Percentiles rank a stretch among this genome's conserved stretches.
phyloP scores from a whole-genome alignment of 2,329 filamentous ascomycete genomes.

The Chaetomiaceae sp. region DNA sequence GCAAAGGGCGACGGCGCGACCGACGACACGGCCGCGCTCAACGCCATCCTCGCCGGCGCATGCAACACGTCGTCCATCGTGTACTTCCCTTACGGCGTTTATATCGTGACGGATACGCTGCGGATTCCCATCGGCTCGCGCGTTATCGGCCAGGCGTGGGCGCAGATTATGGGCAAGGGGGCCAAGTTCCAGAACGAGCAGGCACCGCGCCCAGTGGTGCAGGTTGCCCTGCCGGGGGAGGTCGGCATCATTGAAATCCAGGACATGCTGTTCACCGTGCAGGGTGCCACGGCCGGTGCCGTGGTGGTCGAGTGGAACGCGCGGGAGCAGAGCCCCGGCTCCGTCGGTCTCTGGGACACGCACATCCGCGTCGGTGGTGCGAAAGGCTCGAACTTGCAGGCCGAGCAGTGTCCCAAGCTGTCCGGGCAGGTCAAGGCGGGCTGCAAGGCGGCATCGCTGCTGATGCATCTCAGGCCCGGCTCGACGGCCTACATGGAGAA shows the following conservation, averaged over 20 bases:
- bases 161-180: background rate
- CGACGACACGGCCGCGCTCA: background rate
- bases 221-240: background rate
- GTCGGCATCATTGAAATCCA: background rate
- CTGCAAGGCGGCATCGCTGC: background rate
- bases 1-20: background rate
- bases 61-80: background rate
- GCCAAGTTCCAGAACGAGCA: background rate
- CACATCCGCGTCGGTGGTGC: conserved; percentile 1
- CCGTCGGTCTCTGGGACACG: background rate
- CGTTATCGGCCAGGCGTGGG: background rate
- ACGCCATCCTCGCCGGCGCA: background rate
- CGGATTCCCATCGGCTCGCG: background rate
- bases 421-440: background rate
- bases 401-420: background rate
- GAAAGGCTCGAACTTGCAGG: background rate
- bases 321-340: background rate
- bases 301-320: background rate
- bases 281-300: background rate
- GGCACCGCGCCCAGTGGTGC: background rate
- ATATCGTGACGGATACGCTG: background rate
- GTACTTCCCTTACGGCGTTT: background rate
- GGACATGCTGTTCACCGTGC: background rate
- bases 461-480: background rate
- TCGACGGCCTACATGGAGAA: background rate